Evolutionary conservation across 306 rosid genomes (phyloP).

Genomic region (Corylus americana): DNA sequence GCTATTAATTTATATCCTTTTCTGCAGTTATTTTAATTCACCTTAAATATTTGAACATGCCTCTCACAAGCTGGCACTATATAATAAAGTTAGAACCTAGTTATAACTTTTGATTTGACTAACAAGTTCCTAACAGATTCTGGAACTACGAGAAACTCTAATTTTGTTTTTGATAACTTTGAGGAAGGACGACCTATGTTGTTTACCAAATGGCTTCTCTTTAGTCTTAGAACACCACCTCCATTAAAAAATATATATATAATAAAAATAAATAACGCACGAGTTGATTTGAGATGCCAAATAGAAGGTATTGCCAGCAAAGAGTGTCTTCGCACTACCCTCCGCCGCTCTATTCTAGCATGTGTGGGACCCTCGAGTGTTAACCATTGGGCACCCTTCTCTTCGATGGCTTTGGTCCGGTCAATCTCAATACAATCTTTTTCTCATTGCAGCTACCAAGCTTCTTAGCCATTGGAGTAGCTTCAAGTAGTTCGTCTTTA

Average conservation of each 20-base stretch:
- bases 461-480: no score
- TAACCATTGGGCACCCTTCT: no score
- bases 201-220: not conserved
- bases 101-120: not conserved
- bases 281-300: not conserved
- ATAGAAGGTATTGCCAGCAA: not conserved
- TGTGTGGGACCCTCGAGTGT: no score
- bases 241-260: no score
- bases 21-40: not conserved
- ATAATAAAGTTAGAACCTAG: not conserved
- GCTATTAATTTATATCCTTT: no score
- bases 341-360: no score
- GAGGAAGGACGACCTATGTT: not conserved
- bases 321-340: no score
- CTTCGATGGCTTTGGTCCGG: no score
- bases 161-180: not conserved
- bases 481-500: no score
- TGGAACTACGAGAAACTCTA: not conserved
- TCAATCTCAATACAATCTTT: no score
- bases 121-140: not conserved
- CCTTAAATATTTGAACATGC: not conserved
- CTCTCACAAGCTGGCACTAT: not conserved
- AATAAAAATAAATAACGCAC: not conserved
- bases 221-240: no score
- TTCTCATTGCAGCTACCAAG: no score